Evolutionary conservation across 2,329 filamentous ascomycete genomes (phyloP).

Genomic region (Alternaria sp.): DNA sequence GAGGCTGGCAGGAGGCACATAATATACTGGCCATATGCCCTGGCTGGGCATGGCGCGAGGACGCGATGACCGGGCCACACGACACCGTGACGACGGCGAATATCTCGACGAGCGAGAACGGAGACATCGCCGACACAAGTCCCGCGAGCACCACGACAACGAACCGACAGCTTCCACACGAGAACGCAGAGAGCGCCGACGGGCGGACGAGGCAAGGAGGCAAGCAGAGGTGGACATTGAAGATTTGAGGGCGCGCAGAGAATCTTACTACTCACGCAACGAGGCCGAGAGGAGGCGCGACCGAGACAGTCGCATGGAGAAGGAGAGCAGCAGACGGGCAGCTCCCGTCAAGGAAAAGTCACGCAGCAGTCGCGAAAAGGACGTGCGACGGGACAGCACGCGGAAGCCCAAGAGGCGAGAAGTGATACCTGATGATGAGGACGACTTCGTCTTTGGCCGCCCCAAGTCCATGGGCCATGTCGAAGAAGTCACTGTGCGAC

Average conservation of each 20-base stretch:
- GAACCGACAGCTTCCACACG: slow-evolving; percentile 38
- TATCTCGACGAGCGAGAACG: slow-evolving; percentile 39
- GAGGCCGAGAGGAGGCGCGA: slow-evolving; percentile 41
- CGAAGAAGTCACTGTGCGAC: slow-evolving; percentile 39
- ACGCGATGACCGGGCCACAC: slow-evolving; percentile 42
- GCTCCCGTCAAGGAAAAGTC: slow-evolving; percentile 40
- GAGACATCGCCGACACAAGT: slow-evolving; percentile 37
- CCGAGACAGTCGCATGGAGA: slow-evolving; percentile 42
- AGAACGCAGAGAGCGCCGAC: slow-evolving; percentile 44
- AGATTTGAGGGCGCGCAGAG: slow-evolving; percentile 50
- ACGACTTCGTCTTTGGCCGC: slow-evolving; percentile 44
- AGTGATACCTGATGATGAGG: slow-evolving; percentile 31
- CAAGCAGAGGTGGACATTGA: slow-evolving; percentile 51
- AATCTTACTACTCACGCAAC: slow-evolving; percentile 50
- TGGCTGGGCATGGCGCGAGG: slow-evolving; percentile 46
- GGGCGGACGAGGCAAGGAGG: slow-evolving; percentile 38
- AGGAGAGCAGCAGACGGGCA: slow-evolving; percentile 33
- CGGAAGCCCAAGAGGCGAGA: slow-evolving; percentile 39
- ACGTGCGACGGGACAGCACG: slow-evolving; percentile 40
- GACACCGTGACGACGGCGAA: slow-evolving; percentile 42
- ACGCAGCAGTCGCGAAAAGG: slow-evolving; percentile 39
- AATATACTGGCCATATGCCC: slow-evolving; percentile 37
- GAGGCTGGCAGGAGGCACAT: slow-evolving; percentile 37
- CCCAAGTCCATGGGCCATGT: slow-evolving; percentile 38
- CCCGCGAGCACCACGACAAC: slow-evolving; percentile 33